Base-by-base conservation (phyloP, 2,329 filamentous ascomycete species). In the Ceratocystis variospora region DNA sequence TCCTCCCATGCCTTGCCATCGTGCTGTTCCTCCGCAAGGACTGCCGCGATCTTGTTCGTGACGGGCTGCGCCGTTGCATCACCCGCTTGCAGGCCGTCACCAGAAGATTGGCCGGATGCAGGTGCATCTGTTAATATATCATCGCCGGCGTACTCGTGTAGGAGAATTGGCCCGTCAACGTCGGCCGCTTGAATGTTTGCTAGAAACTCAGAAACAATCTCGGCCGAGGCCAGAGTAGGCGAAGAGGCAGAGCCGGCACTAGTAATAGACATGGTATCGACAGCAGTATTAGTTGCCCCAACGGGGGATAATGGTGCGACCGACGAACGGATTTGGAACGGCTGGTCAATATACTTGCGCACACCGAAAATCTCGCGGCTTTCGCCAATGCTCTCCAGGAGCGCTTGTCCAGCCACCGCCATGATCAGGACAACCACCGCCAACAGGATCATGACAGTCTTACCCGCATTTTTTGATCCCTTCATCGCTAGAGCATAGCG, bases 1-100 rank as follows among this genome's bases (percentile, higher is more conserved):
- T 91, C 83, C 67, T 90, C 85, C 89, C 89, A 95, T 65, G 80
- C 77, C 74, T 80, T 84, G 15, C 83, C 85, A 0, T 77, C 79
- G 68, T 83, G 78, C 15, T 74, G 71, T n/a, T 76, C 75, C 68
- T 77, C 76, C 65, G 81, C 76, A 68, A 82, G 79, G 10, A 78
- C 72, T 31, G 77, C 78, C 0, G 64, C 62, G 22, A 67, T 62
- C 44, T 48, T 65, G 46, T 46, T 44, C 28, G 15, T 7, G 1
- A 15, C 3, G 37, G n/a, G 28, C 55, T n/a, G 25, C 5, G 50
- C 45, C 41, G 8, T 22, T 28, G 41, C 64, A 8, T 46, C 61
- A n/a, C 19, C 48, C 37, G 17, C 45, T 22, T 64, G 37, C n/a
- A 48, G 19, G 12, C 28, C 19, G 17, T 67, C 48, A 4, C n/a